These are phyloP conservation scores for Globisporangium orthogonon DNA, from an alignment of 352 stramenopile genomes.

Conservation along the genomic window DNA sequence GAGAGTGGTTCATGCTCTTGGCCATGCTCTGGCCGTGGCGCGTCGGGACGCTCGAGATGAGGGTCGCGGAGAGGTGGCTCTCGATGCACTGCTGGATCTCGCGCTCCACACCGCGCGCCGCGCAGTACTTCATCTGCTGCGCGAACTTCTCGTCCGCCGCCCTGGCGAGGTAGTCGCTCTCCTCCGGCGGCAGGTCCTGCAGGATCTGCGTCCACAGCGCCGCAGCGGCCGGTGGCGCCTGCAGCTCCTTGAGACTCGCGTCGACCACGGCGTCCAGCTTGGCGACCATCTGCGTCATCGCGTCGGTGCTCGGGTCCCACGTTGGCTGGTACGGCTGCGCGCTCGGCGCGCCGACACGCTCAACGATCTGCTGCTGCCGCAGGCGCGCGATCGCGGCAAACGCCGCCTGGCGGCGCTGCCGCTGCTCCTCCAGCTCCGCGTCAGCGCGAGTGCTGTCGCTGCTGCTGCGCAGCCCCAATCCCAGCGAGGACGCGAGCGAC, in stretches of 20 bases:
- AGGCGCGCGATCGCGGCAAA: constrained; percentile 2
- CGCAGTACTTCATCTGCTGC: constrained; percentile 60
- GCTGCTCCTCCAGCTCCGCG: constrained; percentile 6
- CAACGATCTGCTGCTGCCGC: constrained; percentile 13
- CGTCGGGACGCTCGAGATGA: constrained; percentile 25
- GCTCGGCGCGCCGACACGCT: constrained; percentile 15
- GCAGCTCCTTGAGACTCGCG: constrained; percentile 22
- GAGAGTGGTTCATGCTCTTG: constrained; percentile 38
- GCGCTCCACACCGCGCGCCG: constrained; percentile 8
- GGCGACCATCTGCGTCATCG: constrained; percentile 23
- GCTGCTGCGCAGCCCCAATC: constrained; percentile 2
- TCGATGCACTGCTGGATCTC: constrained; percentile 28
- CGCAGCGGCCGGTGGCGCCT: constrained; percentile 2
- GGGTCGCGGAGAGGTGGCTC: constrained; percentile 34
- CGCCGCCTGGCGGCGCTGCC: constrained; percentile 9
- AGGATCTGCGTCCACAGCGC: constrained; percentile 36
- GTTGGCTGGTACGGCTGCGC: constrained; percentile 2
- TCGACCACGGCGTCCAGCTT: constrained; percentile 38
- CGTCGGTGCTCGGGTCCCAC: constrained; percentile 5
- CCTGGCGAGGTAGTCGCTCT: constrained; percentile 44
- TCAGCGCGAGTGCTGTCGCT: background rate
- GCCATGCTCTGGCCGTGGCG: constrained; percentile 36
- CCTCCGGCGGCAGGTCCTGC: constrained; percentile 27
- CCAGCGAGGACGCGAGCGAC: constrained; percentile 10
- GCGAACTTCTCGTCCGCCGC: constrained; percentile 50